Conservation (phyloP, 306 rosid species). For the Casuarina equisetifolia region DNA sequence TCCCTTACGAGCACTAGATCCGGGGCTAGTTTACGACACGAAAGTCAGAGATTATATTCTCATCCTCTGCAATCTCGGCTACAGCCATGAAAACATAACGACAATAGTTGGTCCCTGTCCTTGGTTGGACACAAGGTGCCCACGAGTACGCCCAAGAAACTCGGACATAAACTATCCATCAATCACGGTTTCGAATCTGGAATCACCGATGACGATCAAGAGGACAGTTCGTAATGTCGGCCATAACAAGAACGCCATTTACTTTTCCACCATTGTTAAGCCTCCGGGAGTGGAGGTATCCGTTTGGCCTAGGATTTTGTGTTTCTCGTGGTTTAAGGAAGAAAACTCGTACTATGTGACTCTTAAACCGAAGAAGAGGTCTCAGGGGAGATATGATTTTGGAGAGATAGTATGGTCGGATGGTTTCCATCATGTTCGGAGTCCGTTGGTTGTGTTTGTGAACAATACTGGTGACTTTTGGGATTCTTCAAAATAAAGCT, state of each 20-base stretch:
- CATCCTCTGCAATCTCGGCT: constrained; percentile 52
- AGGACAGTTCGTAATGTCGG: constrained; percentile 47
- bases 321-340: constrained; percentile 39
- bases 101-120: constrained; percentile 18
- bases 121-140: constrained; percentile 22
- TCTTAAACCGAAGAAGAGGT: constrained; percentile 30
- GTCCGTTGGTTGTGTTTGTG: constrained; percentile 36
- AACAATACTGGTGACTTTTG: constrained; percentile 2
- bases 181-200: constrained; percentile 41
- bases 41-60: constrained; percentile 40
- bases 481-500: background rate
- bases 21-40: constrained; percentile 51
- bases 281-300: constrained; percentile 41
- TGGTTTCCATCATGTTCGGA: constrained; percentile 41
- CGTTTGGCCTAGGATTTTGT: constrained; percentile 45
- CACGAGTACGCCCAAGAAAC: constrained; percentile 11
- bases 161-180: constrained; percentile 46
- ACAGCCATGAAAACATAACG: constrained; percentile 34
- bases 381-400: constrained; percentile 43
- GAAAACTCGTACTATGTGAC: constrained; percentile 33
- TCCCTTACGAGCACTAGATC: constrained; percentile 48
- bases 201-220: constrained; percentile 35
- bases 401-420: constrained; percentile 54
- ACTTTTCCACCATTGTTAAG: constrained; percentile 30
- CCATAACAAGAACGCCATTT: constrained; percentile 27